phyloP scores from a whole-genome alignment of 139 green algal genomes.

The Tetratostichococcus sp. region DNA sequence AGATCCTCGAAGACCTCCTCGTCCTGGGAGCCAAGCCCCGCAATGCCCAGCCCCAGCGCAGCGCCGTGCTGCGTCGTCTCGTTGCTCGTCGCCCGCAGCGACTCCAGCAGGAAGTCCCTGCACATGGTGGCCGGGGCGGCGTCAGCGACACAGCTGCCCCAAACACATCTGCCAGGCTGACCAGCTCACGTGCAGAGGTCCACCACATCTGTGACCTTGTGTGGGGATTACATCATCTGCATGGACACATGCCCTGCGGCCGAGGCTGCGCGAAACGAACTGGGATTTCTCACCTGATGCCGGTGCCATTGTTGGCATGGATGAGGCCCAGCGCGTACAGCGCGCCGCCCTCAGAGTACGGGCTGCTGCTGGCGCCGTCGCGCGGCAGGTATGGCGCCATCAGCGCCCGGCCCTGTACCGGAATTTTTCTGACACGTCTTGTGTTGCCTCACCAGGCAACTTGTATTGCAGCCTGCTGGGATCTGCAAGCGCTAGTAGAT shows the following conservation, averaged over 20 bases:
- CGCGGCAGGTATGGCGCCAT: slow-evolving; percentile 94
- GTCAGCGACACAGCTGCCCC: no score
- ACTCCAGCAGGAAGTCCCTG: slow-evolving; percentile 79
- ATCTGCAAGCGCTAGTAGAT: no score
- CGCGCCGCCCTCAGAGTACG: slow-evolving; percentile 84
- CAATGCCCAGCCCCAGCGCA: slow-evolving; percentile 92
- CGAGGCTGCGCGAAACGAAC: no score
- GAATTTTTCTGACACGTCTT: no score
- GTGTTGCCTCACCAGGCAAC: no score
- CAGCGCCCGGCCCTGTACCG: slow-evolving; percentile 52
- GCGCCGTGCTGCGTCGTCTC: slow-evolving; percentile 95
- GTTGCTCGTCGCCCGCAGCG: slow-evolving; percentile 70
- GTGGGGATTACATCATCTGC: no score
- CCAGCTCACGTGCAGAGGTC: no score
- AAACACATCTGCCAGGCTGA: no score
- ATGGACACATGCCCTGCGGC: no score
- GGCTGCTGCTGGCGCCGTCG: slow-evolving; percentile 42
- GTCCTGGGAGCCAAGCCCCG: slow-evolving; percentile 77
- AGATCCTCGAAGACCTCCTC: slow-evolving; percentile 92
- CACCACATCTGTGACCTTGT: no score
- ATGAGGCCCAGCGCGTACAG: slow-evolving; percentile 97
- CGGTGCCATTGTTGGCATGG: slow-evolving; percentile 84
- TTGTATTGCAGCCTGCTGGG: no score
- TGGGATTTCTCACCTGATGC: slow-evolving; percentile 43
- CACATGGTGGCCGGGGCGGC: no score